Evolutionary conservation across 352 stramenopile genomes (phyloP).

Genomic region (Phytophthora palmivora): DNA sequence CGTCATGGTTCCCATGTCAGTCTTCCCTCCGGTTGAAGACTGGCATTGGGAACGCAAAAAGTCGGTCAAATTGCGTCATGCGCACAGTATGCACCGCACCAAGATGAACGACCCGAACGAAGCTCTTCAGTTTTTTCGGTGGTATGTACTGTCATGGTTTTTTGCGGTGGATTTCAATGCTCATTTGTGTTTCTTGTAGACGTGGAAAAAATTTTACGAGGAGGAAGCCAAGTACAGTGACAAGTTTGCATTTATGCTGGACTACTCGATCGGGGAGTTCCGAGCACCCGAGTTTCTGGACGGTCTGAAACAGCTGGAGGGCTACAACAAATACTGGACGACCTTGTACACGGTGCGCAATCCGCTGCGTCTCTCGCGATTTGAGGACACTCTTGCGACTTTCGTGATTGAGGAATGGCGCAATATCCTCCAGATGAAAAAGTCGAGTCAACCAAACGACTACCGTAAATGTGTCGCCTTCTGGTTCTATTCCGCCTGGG

Average conservation of each 20-base stretch:
- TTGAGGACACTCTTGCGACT: constrained; percentile 69
- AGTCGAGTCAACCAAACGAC: constrained; percentile 86
- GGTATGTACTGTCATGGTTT: constrained; percentile 31
- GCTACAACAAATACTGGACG: constrained; percentile 88
- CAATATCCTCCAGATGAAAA: constrained; percentile 78
- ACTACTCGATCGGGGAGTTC: constrained; percentile 75
- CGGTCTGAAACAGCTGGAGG: constrained; percentile 77
- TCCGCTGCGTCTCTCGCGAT: constrained; percentile 74
- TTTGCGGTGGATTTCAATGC: background rate
- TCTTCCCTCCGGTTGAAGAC: constrained; percentile 80
- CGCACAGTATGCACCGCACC: constrained; percentile 78
- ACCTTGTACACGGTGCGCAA: constrained; percentile 80
- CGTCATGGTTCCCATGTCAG: constrained; percentile 88
- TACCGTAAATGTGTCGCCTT: constrained; percentile 90
- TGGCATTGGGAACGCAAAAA: constrained; percentile 91
- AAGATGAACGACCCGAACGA: constrained; percentile 78
- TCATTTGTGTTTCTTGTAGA: constrained; percentile 31
- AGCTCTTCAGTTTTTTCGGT: constrained; percentile 87
- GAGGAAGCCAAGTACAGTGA: constrained; percentile 89
- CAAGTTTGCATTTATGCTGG: constrained; percentile 84
- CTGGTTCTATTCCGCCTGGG: constrained; percentile 89
- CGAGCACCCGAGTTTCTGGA: constrained; percentile 69
- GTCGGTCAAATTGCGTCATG: constrained; percentile 80
- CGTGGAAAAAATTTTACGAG: constrained; percentile 91
- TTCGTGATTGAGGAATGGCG: constrained; percentile 86